A percentile compares a stretch with the other conserved stretches of the same genome.
These are phyloP conservation scores for Platanus orientalis DNA, from an alignment of 164 flowering plant species.

Conservation along the genomic window DNA sequence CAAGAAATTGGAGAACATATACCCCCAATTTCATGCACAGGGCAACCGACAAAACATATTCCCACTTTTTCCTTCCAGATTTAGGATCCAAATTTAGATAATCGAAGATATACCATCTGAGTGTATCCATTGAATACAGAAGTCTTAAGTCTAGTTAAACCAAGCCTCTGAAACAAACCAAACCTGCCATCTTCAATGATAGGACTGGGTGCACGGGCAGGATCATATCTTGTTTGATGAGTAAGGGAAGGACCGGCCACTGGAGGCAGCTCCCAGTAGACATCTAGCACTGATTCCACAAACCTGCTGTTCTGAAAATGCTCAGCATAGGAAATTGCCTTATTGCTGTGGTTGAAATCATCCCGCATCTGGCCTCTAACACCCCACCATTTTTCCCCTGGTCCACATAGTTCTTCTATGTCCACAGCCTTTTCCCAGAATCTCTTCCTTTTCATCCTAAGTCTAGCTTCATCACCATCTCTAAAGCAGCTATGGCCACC, in stretches of 20 bases:
- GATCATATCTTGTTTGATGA: conserved; percentile 94
- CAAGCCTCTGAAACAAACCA: conserved; percentile 77
- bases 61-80: conserved; percentile 10
- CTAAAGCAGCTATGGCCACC: conserved; percentile 96
- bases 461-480: conserved; percentile 90
- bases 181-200: conserved; percentile 88
- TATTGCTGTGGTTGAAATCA: conserved; percentile 78
- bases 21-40: conserved; percentile 1
- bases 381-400: conserved; percentile 94
- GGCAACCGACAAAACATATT: conserved; percentile 1
- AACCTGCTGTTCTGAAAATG: conserved; percentile 88
- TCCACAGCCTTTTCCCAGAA: conserved; percentile 98
- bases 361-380: conserved; percentile 90
- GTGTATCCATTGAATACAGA: conserved; percentile 97
- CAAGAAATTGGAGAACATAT: not conserved
- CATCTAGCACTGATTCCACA: conserved; percentile 85
- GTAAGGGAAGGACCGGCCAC: conserved; percentile 98
- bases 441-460: conserved; percentile 60
- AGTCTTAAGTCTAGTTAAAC: conserved; percentile 55
- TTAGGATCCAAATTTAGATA: conserved; percentile 51
- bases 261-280: conserved; percentile 97
- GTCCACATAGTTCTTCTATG: conserved; percentile 75
- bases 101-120: conserved; percentile 89
- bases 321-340: conserved; percentile 48
- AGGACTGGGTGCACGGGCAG: conserved; percentile 70